Evolutionary conservation across 106 monocot genomes (phyloP), one percentile per base, ranked within the genome.

Genomic region (Cymbidium sinense): DNA sequence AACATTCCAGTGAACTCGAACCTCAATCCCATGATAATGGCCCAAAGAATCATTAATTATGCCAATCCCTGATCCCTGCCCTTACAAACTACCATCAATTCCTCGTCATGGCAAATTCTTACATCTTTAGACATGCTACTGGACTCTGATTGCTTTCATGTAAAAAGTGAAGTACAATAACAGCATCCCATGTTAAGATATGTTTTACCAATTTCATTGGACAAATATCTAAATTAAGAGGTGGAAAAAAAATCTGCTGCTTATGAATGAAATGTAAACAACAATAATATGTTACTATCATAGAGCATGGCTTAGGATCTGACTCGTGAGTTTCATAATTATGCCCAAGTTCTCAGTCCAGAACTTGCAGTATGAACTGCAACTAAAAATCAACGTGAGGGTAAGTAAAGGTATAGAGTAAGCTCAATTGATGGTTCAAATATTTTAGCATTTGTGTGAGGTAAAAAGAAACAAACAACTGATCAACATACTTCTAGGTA

Each of bases 401-500:
- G 12, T 12, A 67, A n/a, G 9, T n/a, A 58, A 58, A n/a, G 21
- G 58, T 58, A n/a, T 58, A 33, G 6, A 67, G 67, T 31, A 67
- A 29, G 11, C 28, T 64, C 28, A 64, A 67, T 33, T 33, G 12
- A 6, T 61, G 27, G 7, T 67, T 33, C 67, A 67, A 67, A 67
- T 67, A 67, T 7, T 67, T 33, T 13, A 13, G 25, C 29, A 31
- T 67, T 67, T 33, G 12, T 33, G 12, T 15, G 13, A 31, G 0
- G 15, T 71, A 36, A 36, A 71, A 71, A 39, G n/a, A 71, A 71
- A 37, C 71, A 71, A n/a, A 13, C 47, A 47, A 13, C 37, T 71
- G 34, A 70, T 70, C 37, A 5, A 67, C 31, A 33, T 67, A 30
- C 0, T 33, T 31, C 30, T 67, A 67, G 28, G 31, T 33, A 33